Evolutionary conservation across 2,329 filamentous ascomycete genomes (phyloP).

Genomic region (Neophaeococcomyces aloes): DNA sequence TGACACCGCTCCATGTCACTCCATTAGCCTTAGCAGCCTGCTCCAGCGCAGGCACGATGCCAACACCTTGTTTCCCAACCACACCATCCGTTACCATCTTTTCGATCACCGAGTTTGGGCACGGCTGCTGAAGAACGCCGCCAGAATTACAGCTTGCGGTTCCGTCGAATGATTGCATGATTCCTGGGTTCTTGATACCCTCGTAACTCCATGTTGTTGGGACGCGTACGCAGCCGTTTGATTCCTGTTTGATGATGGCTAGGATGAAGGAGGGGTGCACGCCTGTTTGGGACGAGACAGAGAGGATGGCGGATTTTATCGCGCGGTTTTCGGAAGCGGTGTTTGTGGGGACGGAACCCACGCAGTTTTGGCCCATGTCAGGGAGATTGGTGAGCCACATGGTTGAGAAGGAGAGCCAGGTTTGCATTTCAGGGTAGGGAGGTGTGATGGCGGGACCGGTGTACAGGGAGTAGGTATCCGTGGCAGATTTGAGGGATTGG

Average conservation of each 20-base stretch:
- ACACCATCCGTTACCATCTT: slow-evolving; percentile 18
- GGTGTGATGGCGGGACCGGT: too few relatives aligned
- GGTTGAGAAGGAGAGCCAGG: too few relatives aligned
- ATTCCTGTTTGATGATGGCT: slow-evolving; percentile 28
- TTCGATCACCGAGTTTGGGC: slow-evolving; percentile 12
- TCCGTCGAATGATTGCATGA: slow-evolving; percentile 13
- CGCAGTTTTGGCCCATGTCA: too few relatives aligned
- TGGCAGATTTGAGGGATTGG: background rate
- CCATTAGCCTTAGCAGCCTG: slow-evolving; percentile 3
- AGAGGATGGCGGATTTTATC: slow-evolving; percentile 21
- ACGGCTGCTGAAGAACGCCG: slow-evolving; percentile 8
- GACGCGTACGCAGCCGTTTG: slow-evolving; percentile 23
- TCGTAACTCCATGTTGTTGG: slow-evolving; percentile 11
- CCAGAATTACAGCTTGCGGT: slow-evolving; percentile 10
- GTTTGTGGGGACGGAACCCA: slow-evolving; percentile 3
- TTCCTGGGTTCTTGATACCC: slow-evolving; percentile 16
- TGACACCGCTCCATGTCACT: slow-evolving; percentile 3
- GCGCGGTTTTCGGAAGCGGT: slow-evolving; percentile 14
- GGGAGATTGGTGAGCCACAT: too few relatives aligned
- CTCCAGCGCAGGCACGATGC: background rate
- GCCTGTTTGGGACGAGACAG: slow-evolving; percentile 16
- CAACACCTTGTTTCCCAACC: slow-evolving; percentile 4
- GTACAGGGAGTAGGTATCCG: too few relatives aligned
- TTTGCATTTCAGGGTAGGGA: too few relatives aligned
- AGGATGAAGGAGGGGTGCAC: slow-evolving; percentile 27